Evolutionary conservation across 75 land plant genomes (phyloP).

Genomic region (Pinus tabuliformis): DNA sequence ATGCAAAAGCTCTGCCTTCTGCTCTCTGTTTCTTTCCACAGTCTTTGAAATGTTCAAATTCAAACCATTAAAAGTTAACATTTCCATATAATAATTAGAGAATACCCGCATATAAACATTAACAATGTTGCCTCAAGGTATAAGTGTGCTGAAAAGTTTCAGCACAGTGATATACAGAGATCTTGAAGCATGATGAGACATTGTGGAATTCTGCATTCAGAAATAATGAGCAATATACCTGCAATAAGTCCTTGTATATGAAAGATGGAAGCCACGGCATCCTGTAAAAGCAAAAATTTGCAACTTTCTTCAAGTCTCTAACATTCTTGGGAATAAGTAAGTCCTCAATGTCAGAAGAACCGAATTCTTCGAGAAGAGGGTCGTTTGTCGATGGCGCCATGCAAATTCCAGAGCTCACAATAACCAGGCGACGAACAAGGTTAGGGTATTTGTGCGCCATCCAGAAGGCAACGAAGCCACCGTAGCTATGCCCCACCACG

Average conservation of each 20-base stretch:
- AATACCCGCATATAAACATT: too few relatives aligned
- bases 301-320: neutral
- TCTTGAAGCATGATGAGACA: too few relatives aligned
- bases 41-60: neutral
- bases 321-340: neutral
- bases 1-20: neutral
- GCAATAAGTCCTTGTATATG: neutral
- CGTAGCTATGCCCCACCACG: constrained; percentile 67
- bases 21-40: neutral
- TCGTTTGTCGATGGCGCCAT: neutral
- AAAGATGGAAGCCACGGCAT: neutral
- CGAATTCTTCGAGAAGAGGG: neutral
- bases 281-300: neutral
- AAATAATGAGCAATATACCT: neutral
- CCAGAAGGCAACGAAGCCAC: constrained; percentile 71
- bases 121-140: too few relatives aligned
- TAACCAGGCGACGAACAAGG: constrained; percentile 50
- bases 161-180: too few relatives aligned
- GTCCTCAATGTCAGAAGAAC: neutral
- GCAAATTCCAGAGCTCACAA: constrained; percentile 48
- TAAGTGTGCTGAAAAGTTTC: too few relatives aligned
- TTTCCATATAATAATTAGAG: neutral
- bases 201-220: neutral
- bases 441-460: constrained; percentile 58
- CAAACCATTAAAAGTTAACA: neutral